Conservation (phyloP, 2,329 filamentous ascomycete genomes). For the Amauroascus verrucosus region DNA sequence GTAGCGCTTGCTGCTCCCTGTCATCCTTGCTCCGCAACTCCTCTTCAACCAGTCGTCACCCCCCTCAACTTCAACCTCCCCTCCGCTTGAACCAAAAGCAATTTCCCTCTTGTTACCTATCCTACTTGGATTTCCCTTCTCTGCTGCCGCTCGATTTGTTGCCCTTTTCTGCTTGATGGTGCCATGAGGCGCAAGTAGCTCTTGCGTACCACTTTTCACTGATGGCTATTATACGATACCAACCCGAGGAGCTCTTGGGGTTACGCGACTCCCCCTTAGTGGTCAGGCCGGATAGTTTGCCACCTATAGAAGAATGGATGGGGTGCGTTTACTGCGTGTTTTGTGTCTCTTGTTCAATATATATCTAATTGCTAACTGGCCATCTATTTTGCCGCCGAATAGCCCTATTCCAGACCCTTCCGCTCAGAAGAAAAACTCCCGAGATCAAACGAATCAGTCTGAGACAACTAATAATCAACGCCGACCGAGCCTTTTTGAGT, state of each 20-base stretch:
- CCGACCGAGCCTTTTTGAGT: conserved; percentile 35
- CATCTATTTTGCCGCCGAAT: not conserved
- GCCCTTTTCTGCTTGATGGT: conserved; percentile 1
- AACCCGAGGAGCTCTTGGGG: conserved; percentile 62
- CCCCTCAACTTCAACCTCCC: not conserved
- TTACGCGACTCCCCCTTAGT: conserved; percentile 76
- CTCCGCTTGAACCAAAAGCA: not conserved
- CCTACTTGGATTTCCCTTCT: not conserved
- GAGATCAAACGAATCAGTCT: conserved; percentile 27
- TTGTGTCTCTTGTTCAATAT: conserved; percentile 8
- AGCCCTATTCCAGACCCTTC: conserved; percentile 36
- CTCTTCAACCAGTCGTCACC: not conserved
- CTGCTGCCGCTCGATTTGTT: not conserved
- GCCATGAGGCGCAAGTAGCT: conserved; percentile 19
- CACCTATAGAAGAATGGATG: conserved; percentile 91
- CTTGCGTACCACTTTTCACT: conserved; percentile 19
- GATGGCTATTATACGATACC: conserved; percentile 51
- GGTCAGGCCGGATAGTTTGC: conserved; percentile 65
- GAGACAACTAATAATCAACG: conserved; percentile 26
- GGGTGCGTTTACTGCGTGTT: conserved; percentile 51
- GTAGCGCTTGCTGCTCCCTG: conserved; percentile 2
- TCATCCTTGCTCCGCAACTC: conserved; percentile 9
- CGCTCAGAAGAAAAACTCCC: conserved; percentile 30
- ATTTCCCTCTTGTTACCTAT: not conserved
- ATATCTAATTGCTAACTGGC: conserved; percentile 15